Evolutionary conservation across 148 eudicot genomes (phyloP), one percentile per base, ranked within the genome.

Genomic region (Camellia japonica): DNA sequence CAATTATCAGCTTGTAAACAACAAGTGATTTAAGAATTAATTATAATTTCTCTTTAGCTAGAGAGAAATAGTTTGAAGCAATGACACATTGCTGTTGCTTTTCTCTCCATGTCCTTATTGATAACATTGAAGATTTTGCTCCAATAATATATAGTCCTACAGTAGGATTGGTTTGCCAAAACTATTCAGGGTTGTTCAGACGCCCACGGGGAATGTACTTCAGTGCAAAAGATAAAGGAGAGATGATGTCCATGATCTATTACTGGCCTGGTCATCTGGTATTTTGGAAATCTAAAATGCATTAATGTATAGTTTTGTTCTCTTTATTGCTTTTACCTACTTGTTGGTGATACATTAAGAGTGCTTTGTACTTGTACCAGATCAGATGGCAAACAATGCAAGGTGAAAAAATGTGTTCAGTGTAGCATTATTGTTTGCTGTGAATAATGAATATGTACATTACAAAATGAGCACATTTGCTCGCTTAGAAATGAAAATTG

Each of bases 241-340:
- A 95, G 88, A 93, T 93, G 98, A 95, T 95, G 97, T 95, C 98
- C 66, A 95, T 95, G 97, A 91, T 95, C 83, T 93, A 78, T n/a
- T 68, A 78, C 80, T 95, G 98, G 98, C 98, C 98, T 41, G 79
- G 96, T 83, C 78, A 84, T 65, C 80, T 90, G 83, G 98, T 95
- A 90, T 84, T 12, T 14, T 41, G 49, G 69, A 54, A 56, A 61
- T 67, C 56, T 83, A 15, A 16, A 49, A 61, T 56, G 0, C 8
- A 2, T 2, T 49, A 16, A 47, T 2, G 38, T 44, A 46, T 43
- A 12, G 1, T 19, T n/a, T 6, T 62, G 1, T 46, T 41, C 72
- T 30, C 38, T 30, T 30, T 30, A 30, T 30, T 30, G 38, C 38
- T 30, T 30, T 30, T 30, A 30, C 38, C 38, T 30, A 30, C 38